A percentile compares a stretch with the other conserved stretches of the same genome.
These are phyloP conservation scores for Fusarium dlaminii DNA, from an alignment of 2,329 filamentous ascomycete species.

Conservation along the genomic window DNA sequence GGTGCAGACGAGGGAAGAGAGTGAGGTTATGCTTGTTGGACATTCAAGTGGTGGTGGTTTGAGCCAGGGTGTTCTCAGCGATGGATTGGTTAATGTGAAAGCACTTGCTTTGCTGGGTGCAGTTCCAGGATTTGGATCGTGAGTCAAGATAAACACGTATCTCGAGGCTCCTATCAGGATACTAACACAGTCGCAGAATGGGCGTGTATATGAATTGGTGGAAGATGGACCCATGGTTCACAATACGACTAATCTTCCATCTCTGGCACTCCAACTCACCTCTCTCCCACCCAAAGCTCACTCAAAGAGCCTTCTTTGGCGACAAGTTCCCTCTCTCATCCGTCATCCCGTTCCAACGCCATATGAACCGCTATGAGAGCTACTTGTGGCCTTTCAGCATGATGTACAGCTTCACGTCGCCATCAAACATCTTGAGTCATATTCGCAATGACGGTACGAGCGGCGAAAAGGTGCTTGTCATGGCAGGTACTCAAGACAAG, in stretches of 20 bases:
- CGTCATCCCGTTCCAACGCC: slow-evolving; percentile 54
- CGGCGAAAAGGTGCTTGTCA: slow-evolving; percentile 48
- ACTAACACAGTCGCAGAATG: slow-evolving; percentile 47
- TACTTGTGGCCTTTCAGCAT: slow-evolving; percentile 63
- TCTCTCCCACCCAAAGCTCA: slow-evolving; percentile 59
- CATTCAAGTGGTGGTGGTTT: slow-evolving; percentile 64
- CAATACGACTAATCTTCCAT: slow-evolving; percentile 56
- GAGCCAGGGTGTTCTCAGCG: slow-evolving; percentile 58
- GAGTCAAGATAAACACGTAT: slow-evolving; percentile 5
- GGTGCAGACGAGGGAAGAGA: slow-evolving; percentile 43
- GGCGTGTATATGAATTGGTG: slow-evolving; percentile 58
- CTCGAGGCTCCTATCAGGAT: neutral
- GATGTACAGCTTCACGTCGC: slow-evolving; percentile 55
- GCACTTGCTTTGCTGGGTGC: slow-evolving; percentile 58
- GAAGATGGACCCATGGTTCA: slow-evolving; percentile 58
- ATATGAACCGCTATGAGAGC: slow-evolving; percentile 60
- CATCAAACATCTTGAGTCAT: slow-evolving; percentile 51
- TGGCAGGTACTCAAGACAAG: slow-evolving; percentile 53
- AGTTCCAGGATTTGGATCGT: slow-evolving; percentile 55
- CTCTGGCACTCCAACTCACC: slow-evolving; percentile 61
- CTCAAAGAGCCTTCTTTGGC: slow-evolving; percentile 62
- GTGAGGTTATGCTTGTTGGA: slow-evolving; percentile 56
- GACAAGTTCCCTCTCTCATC: slow-evolving; percentile 50
- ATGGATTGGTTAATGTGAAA: slow-evolving; percentile 51
- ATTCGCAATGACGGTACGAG: slow-evolving; percentile 40